These are phyloP conservation scores for Artemisia annua DNA, from an alignment of 129 eudicot species.

Conservation along the genomic window DNA sequence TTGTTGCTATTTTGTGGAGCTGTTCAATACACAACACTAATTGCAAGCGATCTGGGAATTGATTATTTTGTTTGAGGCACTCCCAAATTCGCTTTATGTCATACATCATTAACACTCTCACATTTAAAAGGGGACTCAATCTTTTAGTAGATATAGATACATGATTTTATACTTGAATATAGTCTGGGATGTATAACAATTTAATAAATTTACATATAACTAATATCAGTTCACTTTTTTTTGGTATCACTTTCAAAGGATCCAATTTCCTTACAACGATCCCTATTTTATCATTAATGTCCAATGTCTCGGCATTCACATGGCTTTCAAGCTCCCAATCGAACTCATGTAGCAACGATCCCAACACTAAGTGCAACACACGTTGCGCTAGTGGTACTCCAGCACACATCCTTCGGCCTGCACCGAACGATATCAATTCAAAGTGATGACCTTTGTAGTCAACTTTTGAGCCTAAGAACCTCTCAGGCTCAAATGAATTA, in stretches of 20 bases:
- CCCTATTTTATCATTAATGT: slow-evolving; percentile 54
- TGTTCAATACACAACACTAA: no score
- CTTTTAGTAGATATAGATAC: no score
- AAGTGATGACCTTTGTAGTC: slow-evolving; percentile 46
- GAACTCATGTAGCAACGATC: slow-evolving; percentile 47
- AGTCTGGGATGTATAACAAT: no score
- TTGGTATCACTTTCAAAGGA: slow-evolving; percentile 43
- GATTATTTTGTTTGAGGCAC: no score
- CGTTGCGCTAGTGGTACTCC: slow-evolving; percentile 47
- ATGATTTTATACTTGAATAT: neutral
- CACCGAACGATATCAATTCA: slow-evolving; percentile 41
- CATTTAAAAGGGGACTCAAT: no score
- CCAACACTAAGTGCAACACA: slow-evolving; percentile 50
- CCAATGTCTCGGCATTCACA: slow-evolving; percentile 29
- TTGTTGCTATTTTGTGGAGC: no score
- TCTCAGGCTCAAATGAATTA: slow-evolving; percentile 39
- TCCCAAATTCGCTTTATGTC: no score
- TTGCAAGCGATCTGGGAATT: no score
- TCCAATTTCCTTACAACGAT: slow-evolving; percentile 40
- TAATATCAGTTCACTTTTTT: slow-evolving; percentile 4
- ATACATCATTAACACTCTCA: no score
- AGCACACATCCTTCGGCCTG: slow-evolving; percentile 41
- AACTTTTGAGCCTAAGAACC: slow-evolving; percentile 37
- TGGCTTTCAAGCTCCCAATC: slow-evolving; percentile 52
- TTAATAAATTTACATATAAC: neutral